These are phyloP conservation scores for Tetraselmis chui DNA, from an alignment of 139 green algal genomes.

Conservation along the genomic window DNA sequence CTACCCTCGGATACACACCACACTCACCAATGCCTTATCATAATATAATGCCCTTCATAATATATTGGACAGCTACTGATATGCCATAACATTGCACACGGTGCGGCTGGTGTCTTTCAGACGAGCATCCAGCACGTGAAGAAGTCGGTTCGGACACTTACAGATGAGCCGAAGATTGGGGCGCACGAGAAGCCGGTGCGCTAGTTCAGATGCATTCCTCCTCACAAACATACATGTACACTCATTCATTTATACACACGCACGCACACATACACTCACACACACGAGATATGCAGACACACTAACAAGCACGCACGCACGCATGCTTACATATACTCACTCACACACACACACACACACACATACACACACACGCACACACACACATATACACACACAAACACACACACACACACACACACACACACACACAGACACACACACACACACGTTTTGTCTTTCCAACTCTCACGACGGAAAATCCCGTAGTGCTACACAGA, in stretches of 20 bases:
- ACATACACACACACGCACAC: neutral
- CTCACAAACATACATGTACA: too few species aligned
- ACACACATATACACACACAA: neutral
- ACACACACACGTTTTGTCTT: too few species aligned
- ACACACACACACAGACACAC: neutral
- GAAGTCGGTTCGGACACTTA: conserved; percentile 18
- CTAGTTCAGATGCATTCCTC: neutral
- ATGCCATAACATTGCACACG: too few species aligned
- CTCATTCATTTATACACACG: neutral
- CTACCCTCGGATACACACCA: neutral
- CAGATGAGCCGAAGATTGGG: conserved; percentile 41
- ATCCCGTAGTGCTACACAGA: too few species aligned
- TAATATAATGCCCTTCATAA: too few species aligned
- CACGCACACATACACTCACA: too few species aligned
- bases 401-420: neutral
- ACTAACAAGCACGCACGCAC: neutral
- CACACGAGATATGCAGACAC: neutral
- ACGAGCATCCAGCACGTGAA: conserved; percentile 20
- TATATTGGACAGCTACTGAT: too few species aligned
- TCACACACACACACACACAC: neutral
- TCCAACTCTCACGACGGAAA: too few species aligned
- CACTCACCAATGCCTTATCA: neutral
- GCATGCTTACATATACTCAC: too few species aligned
- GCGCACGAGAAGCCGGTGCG: conserved; percentile 50
- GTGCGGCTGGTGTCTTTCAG: conserved; percentile 14